Percentiles rank a stretch among this genome's conserved stretches.
These are phyloP conservation scores for Dryas alaskensis DNA, from an alignment of 306 rosid species.

Conservation along the genomic window DNA sequence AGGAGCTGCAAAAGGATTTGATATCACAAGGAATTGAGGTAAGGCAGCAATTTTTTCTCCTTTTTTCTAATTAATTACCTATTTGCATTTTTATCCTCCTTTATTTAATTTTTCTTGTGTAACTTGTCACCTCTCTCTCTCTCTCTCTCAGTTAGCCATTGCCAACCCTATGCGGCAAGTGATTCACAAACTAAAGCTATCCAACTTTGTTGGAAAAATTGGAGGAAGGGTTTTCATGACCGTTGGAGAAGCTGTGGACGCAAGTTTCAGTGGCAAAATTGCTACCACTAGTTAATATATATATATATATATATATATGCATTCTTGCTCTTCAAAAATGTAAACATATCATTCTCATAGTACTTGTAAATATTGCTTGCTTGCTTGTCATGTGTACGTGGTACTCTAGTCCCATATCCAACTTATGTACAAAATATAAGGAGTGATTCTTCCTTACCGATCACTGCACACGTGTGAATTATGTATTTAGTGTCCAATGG, in stretches of 20 bases:
- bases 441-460: too few species aligned
- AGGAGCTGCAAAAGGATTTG: constrained; percentile 57
- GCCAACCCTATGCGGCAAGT: constrained; percentile 80
- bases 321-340: too few species aligned
- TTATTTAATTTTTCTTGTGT: not conserved
- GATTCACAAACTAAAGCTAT: constrained; percentile 74
- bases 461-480: too few species aligned
- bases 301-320: too few species aligned
- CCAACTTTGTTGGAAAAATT: constrained; percentile 55
- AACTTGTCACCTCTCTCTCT: not conserved
- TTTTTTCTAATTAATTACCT: not conserved
- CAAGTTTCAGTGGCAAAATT: constrained; percentile 27
- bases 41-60: not conserved
- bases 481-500: too few species aligned
- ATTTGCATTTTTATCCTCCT: not conserved
- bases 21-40: constrained; percentile 56
- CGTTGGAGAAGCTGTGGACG: constrained; percentile 74
- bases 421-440: too few species aligned
- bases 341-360: too few species aligned
- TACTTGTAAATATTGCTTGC: too few species aligned
- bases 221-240: constrained; percentile 63
- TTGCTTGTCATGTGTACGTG: too few species aligned
- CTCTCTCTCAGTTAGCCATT: constrained; percentile 50
- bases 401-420: too few species aligned
- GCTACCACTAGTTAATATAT: not conserved